phyloP scores from a whole-genome alignment of 2,329 filamentous ascomycete species.

The Teratosphaeria nubilosa region DNA sequence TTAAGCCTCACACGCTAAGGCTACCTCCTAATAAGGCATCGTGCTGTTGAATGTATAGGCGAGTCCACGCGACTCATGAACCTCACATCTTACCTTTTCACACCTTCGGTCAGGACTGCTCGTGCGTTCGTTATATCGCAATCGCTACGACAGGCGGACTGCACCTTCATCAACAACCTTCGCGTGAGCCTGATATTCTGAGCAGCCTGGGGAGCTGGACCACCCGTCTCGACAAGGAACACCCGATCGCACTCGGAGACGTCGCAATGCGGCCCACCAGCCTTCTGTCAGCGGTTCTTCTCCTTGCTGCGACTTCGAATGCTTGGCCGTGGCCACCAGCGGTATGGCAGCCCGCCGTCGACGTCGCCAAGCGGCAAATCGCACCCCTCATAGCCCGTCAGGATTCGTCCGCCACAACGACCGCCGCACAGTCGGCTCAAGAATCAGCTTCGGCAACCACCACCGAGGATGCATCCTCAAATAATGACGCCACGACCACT shows the following conservation, averaged over 20 bases:
- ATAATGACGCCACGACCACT: constrained; percentile 8
- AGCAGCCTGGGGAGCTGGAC: too few relatives aligned
- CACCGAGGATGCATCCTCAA: background rate
- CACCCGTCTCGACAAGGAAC: background rate
- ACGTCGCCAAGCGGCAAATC: constrained; percentile 19
- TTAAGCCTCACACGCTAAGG: background rate
- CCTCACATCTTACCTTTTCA: background rate
- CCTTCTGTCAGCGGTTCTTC: constrained; percentile 21
- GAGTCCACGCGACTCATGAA: too few relatives aligned
- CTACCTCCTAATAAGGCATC: background rate
- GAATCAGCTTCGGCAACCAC: background rate
- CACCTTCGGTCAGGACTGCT: background rate
- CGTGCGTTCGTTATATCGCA: background rate
- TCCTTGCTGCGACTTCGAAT: constrained; percentile 22
- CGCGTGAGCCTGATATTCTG: background rate
- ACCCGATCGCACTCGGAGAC: background rate
- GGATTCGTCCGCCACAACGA: constrained; percentile 1
- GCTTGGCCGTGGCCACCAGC: constrained; percentile 15
- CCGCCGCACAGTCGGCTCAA: background rate
- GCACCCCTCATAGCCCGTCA: constrained; percentile 15
- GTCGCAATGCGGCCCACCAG: constrained; percentile 25
- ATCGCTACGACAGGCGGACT: background rate
- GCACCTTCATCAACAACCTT: background rate
- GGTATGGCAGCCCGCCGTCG: constrained; percentile 14
- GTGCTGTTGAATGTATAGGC: background rate